phyloP scores from a whole-genome alignment of 805 yeast species.

The Komagataella pastoris region DNA sequence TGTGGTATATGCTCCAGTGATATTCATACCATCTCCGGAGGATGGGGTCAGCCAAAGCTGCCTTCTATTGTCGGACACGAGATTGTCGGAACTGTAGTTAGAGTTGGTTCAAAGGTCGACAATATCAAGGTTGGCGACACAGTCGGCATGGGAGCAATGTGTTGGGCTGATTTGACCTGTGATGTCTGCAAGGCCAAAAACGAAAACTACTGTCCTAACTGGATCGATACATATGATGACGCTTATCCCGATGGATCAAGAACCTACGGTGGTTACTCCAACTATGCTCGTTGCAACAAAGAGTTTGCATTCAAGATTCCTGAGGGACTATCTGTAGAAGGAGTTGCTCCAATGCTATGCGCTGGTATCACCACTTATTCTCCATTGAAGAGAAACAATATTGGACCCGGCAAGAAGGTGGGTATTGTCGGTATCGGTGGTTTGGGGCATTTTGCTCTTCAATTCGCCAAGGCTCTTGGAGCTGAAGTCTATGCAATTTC shows the following conservation, averaged over 20 bases:
- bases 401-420: slow-evolving; percentile 27
- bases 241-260: slow-evolving; percentile 11
- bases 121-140: slow-evolving; percentile 52
- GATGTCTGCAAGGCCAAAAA: slow-evolving; percentile 38
- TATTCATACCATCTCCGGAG: slow-evolving; percentile 27
- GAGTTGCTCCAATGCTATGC: slow-evolving; percentile 64
- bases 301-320: slow-evolving; percentile 55
- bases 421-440: slow-evolving; percentile 60
- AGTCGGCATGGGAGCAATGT: slow-evolving; percentile 73
- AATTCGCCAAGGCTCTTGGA: slow-evolving; percentile 48
- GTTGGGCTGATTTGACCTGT: slow-evolving; percentile 48
- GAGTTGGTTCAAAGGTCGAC: slow-evolving; percentile 41
- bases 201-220: slow-evolving; percentile 28
- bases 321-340: slow-evolving; percentile 30
- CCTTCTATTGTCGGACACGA: slow-evolving; percentile 47
- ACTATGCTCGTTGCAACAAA: slow-evolving; percentile 50
- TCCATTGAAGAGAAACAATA: slow-evolving; percentile 38
- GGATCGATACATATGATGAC: slow-evolving; percentile 22
- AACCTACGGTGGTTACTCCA: slow-evolving; percentile 56
- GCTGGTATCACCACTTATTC: slow-evolving; percentile 67
- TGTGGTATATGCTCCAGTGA: slow-evolving; percentile 41
- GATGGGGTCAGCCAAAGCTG: slow-evolving; percentile 18
- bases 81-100: slow-evolving; percentile 44
- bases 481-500: slow-evolving; percentile 48
- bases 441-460: slow-evolving; percentile 50